Evolutionary conservation across 805 yeast species (phyloP), one percentile per base, ranked within the genome.

Genomic region (Metschnikowia cerradonensis): DNA sequence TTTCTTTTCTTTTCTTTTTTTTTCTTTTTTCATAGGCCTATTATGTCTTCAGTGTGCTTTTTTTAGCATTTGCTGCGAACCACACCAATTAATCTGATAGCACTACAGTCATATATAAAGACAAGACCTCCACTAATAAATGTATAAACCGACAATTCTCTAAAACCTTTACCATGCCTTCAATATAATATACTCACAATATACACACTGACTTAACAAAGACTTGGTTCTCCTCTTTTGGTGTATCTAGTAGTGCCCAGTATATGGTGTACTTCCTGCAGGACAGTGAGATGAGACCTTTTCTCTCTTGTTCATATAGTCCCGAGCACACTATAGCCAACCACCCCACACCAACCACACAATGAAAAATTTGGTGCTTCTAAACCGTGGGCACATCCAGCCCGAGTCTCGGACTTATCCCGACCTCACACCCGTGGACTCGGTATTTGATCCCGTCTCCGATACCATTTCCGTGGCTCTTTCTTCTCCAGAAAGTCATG

Each of bases 391-490:
- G 4, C 64, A 62, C 17, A 71, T 87, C 14, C 54, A 60, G 23
- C 82, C 82, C 2, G 71, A 69, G 41, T 80, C 90, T 0, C 65
- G 71, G 41, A 78, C 84, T 2, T 84, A 78, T 45, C 92, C 92
- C 0, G 91, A 85, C 58, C 67, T 84, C 50, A 71, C 72, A n/a
- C 69, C 83, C 6, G 59, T 74, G 1, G 76, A 78, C 15, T 68
- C 87, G 0, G 78, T 72, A 11, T 88, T 89, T 60, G 96, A 90
- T 63, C 78, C 87, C 0, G 79, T 88, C 33, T 77, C 85, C 8
- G 94, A 89, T 63, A 79, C 88, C 49, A 73, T 90, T 36, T 82
- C 94, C 0, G 78, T 82, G 55, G 86, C 80, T 1, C 71, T 88
- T 46, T 75, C 81, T 17, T 68, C 77, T 53, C 73, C 51, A 33